Base-by-base conservation (phyloP, 2,329 filamentous ascomycete species). In the Sphaceloma murrayae region DNA sequence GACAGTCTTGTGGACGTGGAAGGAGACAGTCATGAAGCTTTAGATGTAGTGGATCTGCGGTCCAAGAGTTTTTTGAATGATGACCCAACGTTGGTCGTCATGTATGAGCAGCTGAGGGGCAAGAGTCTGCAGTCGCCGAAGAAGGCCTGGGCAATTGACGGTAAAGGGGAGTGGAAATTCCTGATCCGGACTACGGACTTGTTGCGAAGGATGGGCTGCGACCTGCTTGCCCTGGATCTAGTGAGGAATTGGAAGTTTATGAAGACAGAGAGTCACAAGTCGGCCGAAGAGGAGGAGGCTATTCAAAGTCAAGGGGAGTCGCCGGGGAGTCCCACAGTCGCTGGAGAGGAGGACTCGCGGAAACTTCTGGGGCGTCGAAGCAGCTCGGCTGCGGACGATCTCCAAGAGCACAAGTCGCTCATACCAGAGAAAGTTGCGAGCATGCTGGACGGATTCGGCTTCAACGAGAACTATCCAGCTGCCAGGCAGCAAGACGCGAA, bases 61-160 rank as follows among this genome's bases (percentile, higher is more conserved):
- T 80, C 83, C 3, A 85, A 82, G 54, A 74, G 82, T 2, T 95
- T 89, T 63, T 69, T 94, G 1, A 85, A 86, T 0, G 89, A 96
- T 54, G 91, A 98, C 58, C 89, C 91, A 0, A 85, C 86, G 0
- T 72, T 95, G 2, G 78, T 95, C 1, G 77, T 94, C 1, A 67
- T 98, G 2, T 98, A 98, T 61, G 76, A 81, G 18, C 82, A 95
- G 54, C 73, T 98, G 6, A 78, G 88, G 36, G 82, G 82, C 50
- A 82, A 81, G 63, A 86, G 82, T 0, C 65, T 88, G 1, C 85
- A 93, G 59, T 93, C 86, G 0, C 73, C 94, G 5, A 78, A 81
- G 22, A 88, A 87, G n/a, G 85, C 85, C 5, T 81, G 82, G 0
- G 85, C 86, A 62, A 73, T 94, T 13, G 80, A 78, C 2, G 81